Evolutionary conservation across 495 filamentous ascomycete species (phyloP).

Genomic region (Polyplosphaeria fusca): DNA sequence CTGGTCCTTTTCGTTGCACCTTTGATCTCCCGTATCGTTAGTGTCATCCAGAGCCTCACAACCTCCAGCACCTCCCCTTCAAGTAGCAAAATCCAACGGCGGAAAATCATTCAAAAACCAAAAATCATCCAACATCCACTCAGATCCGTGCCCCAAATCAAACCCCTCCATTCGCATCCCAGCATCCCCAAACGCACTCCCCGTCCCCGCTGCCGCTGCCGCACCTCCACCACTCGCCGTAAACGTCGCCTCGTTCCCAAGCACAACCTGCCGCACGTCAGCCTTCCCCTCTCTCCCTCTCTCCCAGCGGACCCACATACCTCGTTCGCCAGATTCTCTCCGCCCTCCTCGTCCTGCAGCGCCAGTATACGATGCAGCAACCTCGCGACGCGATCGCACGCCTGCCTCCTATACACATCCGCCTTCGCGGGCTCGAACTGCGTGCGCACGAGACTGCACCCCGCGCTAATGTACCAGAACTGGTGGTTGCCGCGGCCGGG

Average conservation of each 20-base stretch:
- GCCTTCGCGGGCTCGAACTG: slow-evolving; percentile 5
- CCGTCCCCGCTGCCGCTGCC: background rate
- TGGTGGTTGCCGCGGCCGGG: slow-evolving; percentile 22
- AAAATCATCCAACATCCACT: slow-evolving; percentile 27
- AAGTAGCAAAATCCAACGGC: background rate
- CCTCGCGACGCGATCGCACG: slow-evolving; percentile 9
- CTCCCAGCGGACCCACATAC: background rate
- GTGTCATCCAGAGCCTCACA: background rate
- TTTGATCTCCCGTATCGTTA: background rate
- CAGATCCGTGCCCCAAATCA: slow-evolving; percentile 2
- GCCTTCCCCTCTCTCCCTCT: background rate
- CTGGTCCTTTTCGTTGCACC: too few species aligned
- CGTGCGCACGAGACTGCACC: slow-evolving; percentile 11
- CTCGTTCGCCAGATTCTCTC: slow-evolving; percentile 15
- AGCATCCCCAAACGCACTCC: background rate
- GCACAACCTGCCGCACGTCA: slow-evolving; percentile 5
- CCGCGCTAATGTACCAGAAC: slow-evolving; percentile 19
- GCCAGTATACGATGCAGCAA: slow-evolving; percentile 21
- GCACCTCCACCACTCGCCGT: background rate
- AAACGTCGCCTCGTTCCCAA: background rate
- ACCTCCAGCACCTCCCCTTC: background rate
- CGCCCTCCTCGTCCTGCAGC: slow-evolving; percentile 10
- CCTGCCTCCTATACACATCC: slow-evolving; percentile 4
- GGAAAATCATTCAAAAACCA: slow-evolving; percentile 21
- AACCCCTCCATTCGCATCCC: slow-evolving; percentile 2